Evolutionary conservation across 129 eudicot genomes (phyloP).

Genomic region (Flaveria trinervia): DNA sequence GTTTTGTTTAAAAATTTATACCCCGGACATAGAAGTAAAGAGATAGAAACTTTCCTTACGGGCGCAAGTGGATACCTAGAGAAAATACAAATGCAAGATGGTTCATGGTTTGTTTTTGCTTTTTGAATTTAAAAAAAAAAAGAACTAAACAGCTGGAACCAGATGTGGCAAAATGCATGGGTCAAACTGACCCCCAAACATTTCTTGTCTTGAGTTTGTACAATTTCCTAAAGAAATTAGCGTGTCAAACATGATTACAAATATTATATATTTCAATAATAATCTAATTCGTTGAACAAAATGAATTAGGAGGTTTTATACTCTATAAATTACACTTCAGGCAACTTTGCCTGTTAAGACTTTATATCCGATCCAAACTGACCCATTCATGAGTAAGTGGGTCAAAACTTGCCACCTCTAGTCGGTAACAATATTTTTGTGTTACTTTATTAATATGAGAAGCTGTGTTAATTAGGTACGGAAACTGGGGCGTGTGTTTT

Average conservation of each 20-base stretch:
- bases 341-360: not conserved
- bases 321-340: not conserved
- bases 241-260: not conserved
- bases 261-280: not conserved
- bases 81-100: constrained; percentile 73
- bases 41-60: constrained; percentile 56
- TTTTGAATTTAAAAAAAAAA: not conserved
- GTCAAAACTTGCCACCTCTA: not conserved
- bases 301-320: not conserved
- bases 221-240: not conserved
- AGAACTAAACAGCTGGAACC: not conserved
- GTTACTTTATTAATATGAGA: not conserved
- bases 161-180: not conserved
- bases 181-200: not conserved
- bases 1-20: constrained; percentile 67
- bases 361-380: not conserved
- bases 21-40: constrained; percentile 67
- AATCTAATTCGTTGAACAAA: not conserved
- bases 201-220: not conserved
- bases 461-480: constrained; percentile 55
- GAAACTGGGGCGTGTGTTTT: constrained; percentile 90
- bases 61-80: constrained; percentile 60
- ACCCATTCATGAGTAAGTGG: not conserved
- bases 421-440: not conserved
- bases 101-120: constrained; percentile 73